Evolutionary conservation across 2,329 filamentous ascomycete species (phyloP), one percentile per base, ranked within the genome.

Genomic region (Ploettnerulaceae sp.): DNA sequence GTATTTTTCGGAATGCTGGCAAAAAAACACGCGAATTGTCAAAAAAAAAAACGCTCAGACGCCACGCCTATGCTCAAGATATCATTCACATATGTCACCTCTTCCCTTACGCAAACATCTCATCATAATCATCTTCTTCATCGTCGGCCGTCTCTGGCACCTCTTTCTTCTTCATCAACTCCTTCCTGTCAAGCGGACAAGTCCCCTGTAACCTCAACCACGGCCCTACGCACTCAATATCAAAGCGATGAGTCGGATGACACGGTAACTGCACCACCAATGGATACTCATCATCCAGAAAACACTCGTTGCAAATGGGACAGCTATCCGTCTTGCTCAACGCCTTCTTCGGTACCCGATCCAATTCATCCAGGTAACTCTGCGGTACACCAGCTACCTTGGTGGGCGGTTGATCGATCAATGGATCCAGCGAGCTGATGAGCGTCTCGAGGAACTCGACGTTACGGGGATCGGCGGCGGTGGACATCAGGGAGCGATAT

Each of bases 171-270:
- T 75, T 73, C 24, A 69, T 72, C 65, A 84, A 65, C 58, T 81
- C 77, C 61, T 75, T 72, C 49, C 81, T 67, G 62, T 80, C 82
- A 67, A 83, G 69, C 29, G 80, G 80, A 61, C 80, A 84, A 24
- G 71, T 81, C 28, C 80, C 80, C 64, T 83, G 81, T 57, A 76
- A 73, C 62, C 73, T 67, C 61, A 84, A 62, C 81, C 81, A 84
- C 5, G 81, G 80, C 3, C 73, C 76, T 2, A 84, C 78, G 57
- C 81, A 84, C 66, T 84, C 81, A n/a, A 84, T 64, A 57, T 84
- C 81, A 60, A 81, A 84, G 39, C 66, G 67, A 62, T 84, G 81
- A 31, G 63, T 67, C 24, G 69, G 70, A 57, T 79, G 69, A 61
- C 81, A 84, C 31, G 79, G 79, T 58, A 84, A 69, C 68, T 80